A percentile compares a stretch with the other conserved stretches of the same genome.
Conservation (phyloP, 1,139 yeast species). For the Trichomonascaceae sp. region DNA sequence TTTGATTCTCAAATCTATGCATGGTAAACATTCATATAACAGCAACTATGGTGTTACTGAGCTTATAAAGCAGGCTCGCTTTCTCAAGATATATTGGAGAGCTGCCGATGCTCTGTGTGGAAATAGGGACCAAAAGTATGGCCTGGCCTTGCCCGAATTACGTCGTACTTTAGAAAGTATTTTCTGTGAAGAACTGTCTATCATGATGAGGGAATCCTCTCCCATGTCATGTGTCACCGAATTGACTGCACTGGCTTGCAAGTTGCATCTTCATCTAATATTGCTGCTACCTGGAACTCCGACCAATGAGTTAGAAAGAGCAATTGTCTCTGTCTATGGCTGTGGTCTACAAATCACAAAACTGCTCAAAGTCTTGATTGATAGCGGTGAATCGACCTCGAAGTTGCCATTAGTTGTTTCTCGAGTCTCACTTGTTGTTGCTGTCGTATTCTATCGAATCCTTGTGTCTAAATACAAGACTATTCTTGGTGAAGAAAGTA, state of each 20-base stretch:
- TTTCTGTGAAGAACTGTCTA: constrained; percentile 15
- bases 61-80: constrained; percentile 13
- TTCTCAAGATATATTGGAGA: constrained; percentile 12
- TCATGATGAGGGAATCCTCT: constrained; percentile 13
- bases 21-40: not conserved
- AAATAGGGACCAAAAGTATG: constrained; percentile 18
- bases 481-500: constrained; percentile 9
- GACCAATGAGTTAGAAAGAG: constrained; percentile 14
- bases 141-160: constrained; percentile 16
- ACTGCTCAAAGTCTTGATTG: constrained; percentile 8
- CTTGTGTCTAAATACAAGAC: constrained; percentile 10
- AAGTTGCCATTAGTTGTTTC: not conserved
- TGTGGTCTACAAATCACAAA: constrained; percentile 16
- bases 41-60: constrained; percentile 11
- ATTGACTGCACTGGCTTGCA: constrained; percentile 16
- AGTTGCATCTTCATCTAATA: constrained; percentile 19
- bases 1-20: not conserved
- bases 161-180: constrained; percentile 16
- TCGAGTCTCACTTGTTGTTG: not conserved
- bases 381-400: not conserved
- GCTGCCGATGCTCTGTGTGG: constrained; percentile 17
- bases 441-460: constrained; percentile 7
- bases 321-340: constrained; percentile 16
- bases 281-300: constrained; percentile 19
- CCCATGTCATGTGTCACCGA: constrained; percentile 19